Evolutionary conservation across 2,329 filamentous ascomycete genomes (phyloP).

Genomic region (Fusarium foetens): DNA sequence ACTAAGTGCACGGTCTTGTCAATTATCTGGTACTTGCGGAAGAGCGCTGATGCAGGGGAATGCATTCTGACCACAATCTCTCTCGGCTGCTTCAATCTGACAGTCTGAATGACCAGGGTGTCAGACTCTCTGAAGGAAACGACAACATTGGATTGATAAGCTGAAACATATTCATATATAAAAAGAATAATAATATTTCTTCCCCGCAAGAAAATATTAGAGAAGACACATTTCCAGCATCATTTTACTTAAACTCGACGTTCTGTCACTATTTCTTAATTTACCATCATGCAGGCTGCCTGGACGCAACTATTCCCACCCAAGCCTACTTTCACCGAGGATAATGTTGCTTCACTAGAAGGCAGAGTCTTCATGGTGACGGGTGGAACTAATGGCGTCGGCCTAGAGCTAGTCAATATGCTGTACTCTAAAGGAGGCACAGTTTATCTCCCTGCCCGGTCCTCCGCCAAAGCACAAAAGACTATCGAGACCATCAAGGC

Average conservation of each 20-base stretch:
- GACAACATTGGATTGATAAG: neutral
- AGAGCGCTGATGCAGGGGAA: rapidly evolving
- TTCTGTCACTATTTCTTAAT: rapidly evolving
- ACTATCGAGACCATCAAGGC: conserved; percentile 45
- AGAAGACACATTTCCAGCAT: rapidly evolving
- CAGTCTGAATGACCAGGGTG: neutral
- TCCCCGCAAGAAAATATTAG: rapidly evolving
- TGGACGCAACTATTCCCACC: conserved; percentile 26
- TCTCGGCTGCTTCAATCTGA: neutral
- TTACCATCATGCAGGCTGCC: neutral
- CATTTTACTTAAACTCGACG: rapidly evolving
- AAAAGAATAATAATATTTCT: rapidly evolving
- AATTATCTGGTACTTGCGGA: rapidly evolving
- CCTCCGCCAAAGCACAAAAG: neutral
- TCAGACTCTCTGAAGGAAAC: neutral
- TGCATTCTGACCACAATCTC: neutral
- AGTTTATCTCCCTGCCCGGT: conserved; percentile 53
- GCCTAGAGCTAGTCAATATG: conserved; percentile 61
- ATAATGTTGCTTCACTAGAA: conserved; percentile 39
- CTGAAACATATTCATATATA: rapidly evolving
- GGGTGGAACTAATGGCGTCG: conserved; percentile 54
- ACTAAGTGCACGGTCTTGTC: rapidly evolving
- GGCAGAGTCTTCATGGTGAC: conserved; percentile 62
- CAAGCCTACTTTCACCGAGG: conserved; percentile 43
- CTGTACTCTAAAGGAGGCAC: conserved; percentile 63